Evolutionary conservation across 179 eudicot genomes (phyloP), one percentile per base, ranked within the genome.

Genomic region (Corrigiola litoralis): DNA sequence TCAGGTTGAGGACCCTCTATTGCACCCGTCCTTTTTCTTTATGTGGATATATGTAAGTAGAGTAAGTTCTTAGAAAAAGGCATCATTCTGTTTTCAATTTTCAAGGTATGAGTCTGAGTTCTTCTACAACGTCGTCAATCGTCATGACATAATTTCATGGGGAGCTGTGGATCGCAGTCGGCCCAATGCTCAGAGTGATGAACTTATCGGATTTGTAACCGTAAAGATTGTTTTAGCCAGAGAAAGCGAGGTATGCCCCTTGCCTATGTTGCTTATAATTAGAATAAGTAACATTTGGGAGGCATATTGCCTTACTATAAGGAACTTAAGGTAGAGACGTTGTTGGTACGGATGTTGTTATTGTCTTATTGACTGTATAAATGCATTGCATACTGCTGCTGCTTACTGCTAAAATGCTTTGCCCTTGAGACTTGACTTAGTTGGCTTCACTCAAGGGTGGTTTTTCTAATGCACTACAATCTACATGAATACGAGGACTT

Each of bases 171-270:
- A 95, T 71, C 82, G 84, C 31, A 83, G 65, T 79, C 86, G 90
- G 46, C 86, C 96, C 36, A 59, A 72, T 71, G 76, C 75, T 65
- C 85, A 79, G 61, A 75, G 79, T 70, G 95, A 95, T 66, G 87
- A 91, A 71, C 97, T 95, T 64, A 74, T 95, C 72, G 99, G 99
- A 61, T 95, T 95, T 77, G 88, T 91, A 72, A 91, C 99, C 63
- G 86, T 83, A 23, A 81, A 92, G 67, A 71, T 81, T 53, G 82
- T 86, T 64, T 58, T 70, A 25, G 97, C 92, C 55, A 86, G 80
- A 81, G 95, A 88, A 33, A 91, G 96, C 63, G 99, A 95, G 92
- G 99, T 88, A 78, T 76, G 84, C 32, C 78, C 65, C 67, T 48
- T 52, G 25, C 51, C 40, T 32, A 24, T 38, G 61, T 37, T n/a